Percentiles rank a stretch among this genome's conserved stretches.
Conservation (phyloP, 1,139 yeast genomes). For the Nakaseomyces kungkrabaensis region DNA sequence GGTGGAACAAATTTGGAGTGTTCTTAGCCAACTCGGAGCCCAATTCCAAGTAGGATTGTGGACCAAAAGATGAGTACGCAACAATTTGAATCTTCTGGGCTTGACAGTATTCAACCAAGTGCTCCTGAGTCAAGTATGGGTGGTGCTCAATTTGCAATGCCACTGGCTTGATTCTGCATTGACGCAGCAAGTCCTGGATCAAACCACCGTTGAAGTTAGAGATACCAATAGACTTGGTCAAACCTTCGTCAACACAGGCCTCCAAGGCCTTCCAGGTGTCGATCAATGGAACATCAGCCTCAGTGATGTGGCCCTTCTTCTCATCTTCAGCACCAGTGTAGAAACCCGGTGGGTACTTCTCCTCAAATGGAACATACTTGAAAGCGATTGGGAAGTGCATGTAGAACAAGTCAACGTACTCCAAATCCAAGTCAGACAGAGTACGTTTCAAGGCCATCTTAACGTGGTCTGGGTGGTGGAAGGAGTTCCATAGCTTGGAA, state of each 20-base stretch:
- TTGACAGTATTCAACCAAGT: constrained; percentile 55
- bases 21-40: constrained; percentile 42
- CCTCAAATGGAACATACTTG: constrained; percentile 62
- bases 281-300: constrained; percentile 59
- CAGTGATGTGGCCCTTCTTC: constrained; percentile 35
- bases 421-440: constrained; percentile 53
- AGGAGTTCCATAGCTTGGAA: constrained; percentile 74
- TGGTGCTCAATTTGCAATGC: constrained; percentile 84
- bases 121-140: constrained; percentile 76
- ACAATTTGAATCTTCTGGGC: constrained; percentile 56
- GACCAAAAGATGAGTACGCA: constrained; percentile 82
- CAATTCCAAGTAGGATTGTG: constrained; percentile 62
- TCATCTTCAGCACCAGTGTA: constrained; percentile 52
- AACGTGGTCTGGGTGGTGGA: constrained; percentile 49
- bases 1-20: constrained; percentile 47
- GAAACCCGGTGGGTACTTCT: constrained; percentile 63
- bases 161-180: constrained; percentile 65
- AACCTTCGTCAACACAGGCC: constrained; percentile 49
- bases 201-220: constrained; percentile 76
- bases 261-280: constrained; percentile 81
- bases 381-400: constrained; percentile 77
- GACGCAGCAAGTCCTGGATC: constrained; percentile 63
- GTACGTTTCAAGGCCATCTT: constrained; percentile 50
- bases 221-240: constrained; percentile 67
- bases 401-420: constrained; percentile 63